Evolutionary conservation across 176 grass and related monocot species (phyloP), one percentile per base, ranked within the genome.

Genomic region (Lolium multiflorum): DNA sequence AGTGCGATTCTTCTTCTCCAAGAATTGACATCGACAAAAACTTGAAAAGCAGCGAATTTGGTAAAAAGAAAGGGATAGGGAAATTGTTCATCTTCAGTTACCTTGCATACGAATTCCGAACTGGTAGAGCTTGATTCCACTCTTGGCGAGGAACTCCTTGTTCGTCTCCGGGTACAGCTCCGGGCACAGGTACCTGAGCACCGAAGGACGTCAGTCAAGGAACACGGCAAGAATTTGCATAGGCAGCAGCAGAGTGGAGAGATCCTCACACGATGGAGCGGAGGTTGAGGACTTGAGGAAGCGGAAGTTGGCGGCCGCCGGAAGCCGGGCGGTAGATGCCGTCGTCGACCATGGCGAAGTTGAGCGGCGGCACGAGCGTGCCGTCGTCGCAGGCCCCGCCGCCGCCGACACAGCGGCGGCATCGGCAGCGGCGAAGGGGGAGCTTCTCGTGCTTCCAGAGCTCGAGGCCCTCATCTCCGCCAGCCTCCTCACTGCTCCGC

Each of bases 291-390:
- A 82, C 71, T 91, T 76, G 65, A 95, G 58, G 86, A 95, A 95
- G 63, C 72, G 71, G 84, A 95, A 93, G 60, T 95, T 95, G 87
- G 76, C 1, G 3, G 65, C 15, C 22, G 72, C 80, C 25, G 94
- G 87, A 95, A 95, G 28, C 94, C 91, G 48, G 94, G 77, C 94
- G 94, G 89, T 81, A 95, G 84, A 95, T 82, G 82, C 94, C 94
- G 28, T 91, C 87, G 69, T 91, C 89, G 35, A 95, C 94, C 84
- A 89, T 90, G 43, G 94, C 89, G 82, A 95, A 95, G 81, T 95
- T 95, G 61, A 91, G 76, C 71, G 94, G 94, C 80, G 94, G 93
- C n/a, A 90, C 88, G 64, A 95, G 72, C 76, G 74, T 17, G 39
- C 37, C 46, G 77, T 88, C 85, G 49, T 76, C 81, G 41, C 37